phyloP scores from a whole-genome alignment of 164 flowering plant genomes.

The Saururus chinensis region DNA sequence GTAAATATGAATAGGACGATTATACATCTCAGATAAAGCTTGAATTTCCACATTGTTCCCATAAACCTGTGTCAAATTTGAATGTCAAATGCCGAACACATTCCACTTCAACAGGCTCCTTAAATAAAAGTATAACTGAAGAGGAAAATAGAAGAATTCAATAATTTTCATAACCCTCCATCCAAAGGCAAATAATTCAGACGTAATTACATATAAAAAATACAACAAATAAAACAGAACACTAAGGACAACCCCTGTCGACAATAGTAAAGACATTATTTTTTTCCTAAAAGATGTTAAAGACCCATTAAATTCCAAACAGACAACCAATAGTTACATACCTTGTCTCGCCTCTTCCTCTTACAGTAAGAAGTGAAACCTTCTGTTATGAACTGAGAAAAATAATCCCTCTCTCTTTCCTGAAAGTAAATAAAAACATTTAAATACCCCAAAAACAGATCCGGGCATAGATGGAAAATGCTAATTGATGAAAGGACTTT shows the following conservation, averaged over 20 bases:
- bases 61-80: constrained; percentile 52
- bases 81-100: not conserved
- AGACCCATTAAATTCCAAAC: not conserved
- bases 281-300: no score
- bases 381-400: constrained; percentile 89
- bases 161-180: no score
- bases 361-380: constrained; percentile 94
- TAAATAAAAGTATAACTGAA: not conserved
- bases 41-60: constrained; percentile 98
- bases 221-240: no score
- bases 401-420: constrained; percentile 97
- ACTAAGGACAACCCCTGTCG: no score
- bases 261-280: no score
- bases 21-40: constrained; percentile 90
- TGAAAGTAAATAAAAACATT: constrained; percentile 11
- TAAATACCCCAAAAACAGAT: constrained; percentile 1
- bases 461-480: no score
- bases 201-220: no score
- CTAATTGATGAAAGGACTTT: no score
- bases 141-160: not conserved
- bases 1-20: constrained; percentile 94
- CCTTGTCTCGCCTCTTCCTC: constrained; percentile 98
- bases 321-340: constrained; percentile 9
- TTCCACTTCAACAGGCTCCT: not conserved
- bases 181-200: no score